These are phyloP conservation scores for Candida taoyuanica DNA, from an alignment of 805 yeast genomes.

Conservation along the genomic window DNA sequence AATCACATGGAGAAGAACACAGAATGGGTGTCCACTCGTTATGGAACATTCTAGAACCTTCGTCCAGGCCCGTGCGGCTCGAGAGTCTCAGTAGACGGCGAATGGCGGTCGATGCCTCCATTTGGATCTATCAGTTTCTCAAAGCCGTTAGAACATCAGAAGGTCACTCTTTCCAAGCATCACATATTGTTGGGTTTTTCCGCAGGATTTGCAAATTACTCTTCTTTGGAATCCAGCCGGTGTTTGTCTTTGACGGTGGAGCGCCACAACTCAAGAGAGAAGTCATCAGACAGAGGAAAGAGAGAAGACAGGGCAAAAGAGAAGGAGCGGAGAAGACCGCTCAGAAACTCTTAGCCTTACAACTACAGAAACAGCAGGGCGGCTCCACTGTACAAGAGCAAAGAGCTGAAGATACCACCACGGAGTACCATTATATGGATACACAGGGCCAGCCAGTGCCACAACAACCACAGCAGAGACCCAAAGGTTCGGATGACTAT, in stretches of 20 bases:
- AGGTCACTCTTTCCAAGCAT: conserved; percentile 70
- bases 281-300: conserved; percentile 70
- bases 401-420: conserved; percentile 20
- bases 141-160: conserved; percentile 88
- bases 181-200: conserved; percentile 95
- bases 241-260: conserved; percentile 94
- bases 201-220: conserved; percentile 86
- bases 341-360: conserved; percentile 70
- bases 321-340: conserved; percentile 75
- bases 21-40: conserved; percentile 92
- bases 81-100: conserved; percentile 76
- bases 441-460: background rate
- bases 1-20: background rate
- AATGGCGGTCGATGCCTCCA: conserved; percentile 95
- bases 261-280: conserved; percentile 79
- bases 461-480: conserved; percentile 21
- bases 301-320: conserved; percentile 67
- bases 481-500: conserved; percentile 70
- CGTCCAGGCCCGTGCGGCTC: conserved; percentile 84
- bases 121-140: conserved; percentile 95
- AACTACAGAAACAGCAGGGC: conserved; percentile 47
- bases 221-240: conserved; percentile 82
- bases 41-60: conserved; percentile 89
- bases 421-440: conserved; percentile 33
- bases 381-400: conserved; percentile 5